phyloP scores from a whole-genome alignment of 2,329 filamentous ascomycete species.

The Lizonia empirigonia region DNA sequence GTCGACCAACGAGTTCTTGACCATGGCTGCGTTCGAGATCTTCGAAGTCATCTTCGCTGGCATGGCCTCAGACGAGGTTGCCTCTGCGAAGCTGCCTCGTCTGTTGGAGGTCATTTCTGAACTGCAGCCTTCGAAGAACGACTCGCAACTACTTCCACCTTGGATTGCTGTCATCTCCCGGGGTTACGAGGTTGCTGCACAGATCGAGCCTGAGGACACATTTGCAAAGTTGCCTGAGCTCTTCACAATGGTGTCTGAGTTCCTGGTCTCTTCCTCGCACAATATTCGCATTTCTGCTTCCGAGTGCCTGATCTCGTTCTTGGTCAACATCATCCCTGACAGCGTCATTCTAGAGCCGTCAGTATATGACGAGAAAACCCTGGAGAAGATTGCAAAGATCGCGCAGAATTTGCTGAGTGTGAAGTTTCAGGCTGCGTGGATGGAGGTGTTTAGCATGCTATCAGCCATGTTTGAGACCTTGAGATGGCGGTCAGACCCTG shows the following conservation, averaged over 20 bases:
- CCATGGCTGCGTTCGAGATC: constrained; percentile 94
- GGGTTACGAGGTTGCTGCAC: constrained; percentile 91
- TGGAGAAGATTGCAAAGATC: constrained; percentile 78
- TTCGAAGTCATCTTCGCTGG: constrained; percentile 96
- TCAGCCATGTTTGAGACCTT: constrained; percentile 85
- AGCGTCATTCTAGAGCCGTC: constrained; percentile 86
- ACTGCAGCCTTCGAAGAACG: constrained; percentile 86
- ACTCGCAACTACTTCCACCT: constrained; percentile 90
- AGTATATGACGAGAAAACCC: constrained; percentile 86
- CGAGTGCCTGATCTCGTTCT: constrained; percentile 91
- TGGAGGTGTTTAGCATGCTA: constrained; percentile 89
- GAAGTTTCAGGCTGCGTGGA: constrained; percentile 92
- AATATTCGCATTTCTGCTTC: constrained; percentile 95
- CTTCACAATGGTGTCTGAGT: constrained; percentile 78
- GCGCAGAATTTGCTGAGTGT: constrained; percentile 79
- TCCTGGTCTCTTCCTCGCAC: constrained; percentile 83
- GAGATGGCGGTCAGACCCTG: constrained; percentile 81
- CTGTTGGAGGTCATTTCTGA: constrained; percentile 91
- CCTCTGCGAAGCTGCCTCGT: constrained; percentile 85
- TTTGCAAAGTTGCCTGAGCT: constrained; percentile 88
- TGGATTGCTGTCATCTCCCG: constrained; percentile 96
- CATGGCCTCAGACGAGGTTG: constrained; percentile 78
- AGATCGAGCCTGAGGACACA: constrained; percentile 86
- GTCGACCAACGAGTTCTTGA: constrained; percentile 92
- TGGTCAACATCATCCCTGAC: constrained; percentile 85